A percentile compares a stretch with the other conserved stretches of the same genome.
Conservation (phyloP, 805 yeast species). For the Metschnikowia colocasiae region DNA sequence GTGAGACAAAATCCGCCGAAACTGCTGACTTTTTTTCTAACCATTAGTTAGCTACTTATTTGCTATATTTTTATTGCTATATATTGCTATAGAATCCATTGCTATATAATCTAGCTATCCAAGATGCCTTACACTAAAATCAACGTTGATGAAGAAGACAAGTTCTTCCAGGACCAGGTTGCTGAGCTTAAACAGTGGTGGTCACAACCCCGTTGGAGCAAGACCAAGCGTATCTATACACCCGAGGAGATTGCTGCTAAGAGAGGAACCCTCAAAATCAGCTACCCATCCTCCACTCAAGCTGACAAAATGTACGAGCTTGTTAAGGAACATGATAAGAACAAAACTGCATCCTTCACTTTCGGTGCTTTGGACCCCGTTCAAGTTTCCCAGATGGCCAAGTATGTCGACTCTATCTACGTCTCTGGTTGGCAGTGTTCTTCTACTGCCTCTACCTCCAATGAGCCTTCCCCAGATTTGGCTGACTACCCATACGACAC, state of each 20-base stretch:
- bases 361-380: conserved; percentile 96
- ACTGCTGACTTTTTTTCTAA: neutral
- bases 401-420: conserved; percentile 86
- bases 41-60: neutral
- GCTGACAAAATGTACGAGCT: conserved; percentile 76
- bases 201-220: conserved; percentile 87
- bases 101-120: neutral
- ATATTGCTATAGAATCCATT: neutral
- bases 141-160: conserved; percentile 59
- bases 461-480: conserved; percentile 97
- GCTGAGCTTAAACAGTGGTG: conserved; percentile 83
- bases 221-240: conserved; percentile 81
- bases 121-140: conserved; percentile 54
- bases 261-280: conserved; percentile 73
- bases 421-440: conserved; percentile 99
- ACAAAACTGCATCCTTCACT: conserved; percentile 78
- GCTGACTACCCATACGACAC: conserved; percentile 99
- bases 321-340: conserved; percentile 65
- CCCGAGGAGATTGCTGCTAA: conserved; percentile 86
- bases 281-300: conserved; percentile 74
- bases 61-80: neutral
- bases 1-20: neutral
- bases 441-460: conserved; percentile 94
- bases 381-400: conserved; percentile 95
- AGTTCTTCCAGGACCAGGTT: conserved; percentile 62